Evolutionary conservation across 495 filamentous ascomycete species (phyloP).

Genomic region (Trichoderma erinaceum): DNA sequence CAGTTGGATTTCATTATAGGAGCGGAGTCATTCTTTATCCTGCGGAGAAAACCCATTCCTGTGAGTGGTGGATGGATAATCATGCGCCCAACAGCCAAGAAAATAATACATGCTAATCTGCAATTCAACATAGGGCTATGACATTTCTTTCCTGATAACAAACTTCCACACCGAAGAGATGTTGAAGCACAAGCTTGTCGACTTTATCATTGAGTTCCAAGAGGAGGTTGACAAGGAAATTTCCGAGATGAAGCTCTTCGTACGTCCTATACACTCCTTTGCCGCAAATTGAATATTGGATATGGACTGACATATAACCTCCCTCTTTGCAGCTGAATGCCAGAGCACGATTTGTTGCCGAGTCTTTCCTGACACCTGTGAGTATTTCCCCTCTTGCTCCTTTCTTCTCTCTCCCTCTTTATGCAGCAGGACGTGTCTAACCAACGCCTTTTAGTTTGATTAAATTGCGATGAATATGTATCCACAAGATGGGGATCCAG

Average conservation of each 20-base stretch:
- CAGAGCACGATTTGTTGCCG: conserved; percentile 93
- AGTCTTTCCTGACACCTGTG: conserved; percentile 95
- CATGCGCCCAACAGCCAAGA: not conserved
- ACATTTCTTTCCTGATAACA: conserved; percentile 97
- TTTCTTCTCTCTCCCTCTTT: not conserved
- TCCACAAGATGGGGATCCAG: not conserved
- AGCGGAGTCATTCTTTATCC: conserved; percentile 95
- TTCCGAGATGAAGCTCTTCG: conserved; percentile 99
- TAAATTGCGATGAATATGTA: conserved; percentile 17
- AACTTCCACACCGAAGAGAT: conserved; percentile 98
- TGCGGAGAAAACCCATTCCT: conserved; percentile 81
- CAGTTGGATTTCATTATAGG: conserved; percentile 62
- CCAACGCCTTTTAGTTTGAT: conserved; percentile 25
- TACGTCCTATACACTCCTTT: conserved; percentile 41
- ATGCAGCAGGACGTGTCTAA: not conserved
- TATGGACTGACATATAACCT: not conserved
- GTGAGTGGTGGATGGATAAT: not conserved
- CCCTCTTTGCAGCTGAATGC: conserved; percentile 69
- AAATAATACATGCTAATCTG: conserved; percentile 2
- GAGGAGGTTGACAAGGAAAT: conserved; percentile 99
- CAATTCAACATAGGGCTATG: conserved; percentile 64
- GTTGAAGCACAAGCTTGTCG: conserved; percentile 96
- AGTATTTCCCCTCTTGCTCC: conserved; percentile 26
- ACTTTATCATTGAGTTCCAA: conserved; percentile 99
- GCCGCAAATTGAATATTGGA: too few species aligned